Percentiles rank a stretch among this genome's conserved stretches.
Evolutionary conservation across 1,284 basidiomycete species (phyloP).

Genomic region (Ustilago vetiveriae): DNA sequence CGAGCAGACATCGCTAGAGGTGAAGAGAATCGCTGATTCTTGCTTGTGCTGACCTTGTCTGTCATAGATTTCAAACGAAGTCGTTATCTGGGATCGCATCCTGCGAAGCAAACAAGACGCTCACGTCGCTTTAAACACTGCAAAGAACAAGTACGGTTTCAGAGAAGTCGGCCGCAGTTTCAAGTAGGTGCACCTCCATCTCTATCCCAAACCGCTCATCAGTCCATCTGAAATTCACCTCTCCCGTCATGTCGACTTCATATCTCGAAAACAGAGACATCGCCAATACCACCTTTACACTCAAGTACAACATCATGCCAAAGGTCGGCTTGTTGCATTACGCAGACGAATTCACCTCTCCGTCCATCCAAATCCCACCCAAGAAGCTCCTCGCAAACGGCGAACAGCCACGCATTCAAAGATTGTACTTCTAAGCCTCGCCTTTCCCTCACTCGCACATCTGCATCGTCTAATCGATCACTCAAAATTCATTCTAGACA

Average conservation of each 20-base stretch:
- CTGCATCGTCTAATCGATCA: background rate
- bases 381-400: constrained; percentile 21
- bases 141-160: constrained; percentile 84
- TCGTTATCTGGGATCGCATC: constrained; percentile 91
- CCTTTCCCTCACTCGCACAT: background rate
- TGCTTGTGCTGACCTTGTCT: too few relatives aligned
- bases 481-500: background rate
- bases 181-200: constrained; percentile 72
- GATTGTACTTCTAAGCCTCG: constrained; percentile 35
- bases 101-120: constrained; percentile 80
- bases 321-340: constrained; percentile 77
- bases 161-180: constrained; percentile 80
- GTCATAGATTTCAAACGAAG: constrained; percentile 72
- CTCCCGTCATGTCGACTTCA: background rate
- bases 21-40: too few relatives aligned
- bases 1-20: too few relatives aligned
- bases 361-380: constrained; percentile 18
- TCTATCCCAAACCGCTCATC: too few relatives aligned
- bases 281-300: constrained; percentile 74
- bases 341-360: constrained; percentile 27
- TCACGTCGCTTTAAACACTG: constrained; percentile 73
- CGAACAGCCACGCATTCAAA: constrained; percentile 27
- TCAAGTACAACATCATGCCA: constrained; percentile 91
- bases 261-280: constrained; percentile 38
- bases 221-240: background rate